Percentiles rank a stretch among this genome's conserved stretches.
Conservation (phyloP, 768 basidiomycete genomes). For the Mycena amicta region DNA sequence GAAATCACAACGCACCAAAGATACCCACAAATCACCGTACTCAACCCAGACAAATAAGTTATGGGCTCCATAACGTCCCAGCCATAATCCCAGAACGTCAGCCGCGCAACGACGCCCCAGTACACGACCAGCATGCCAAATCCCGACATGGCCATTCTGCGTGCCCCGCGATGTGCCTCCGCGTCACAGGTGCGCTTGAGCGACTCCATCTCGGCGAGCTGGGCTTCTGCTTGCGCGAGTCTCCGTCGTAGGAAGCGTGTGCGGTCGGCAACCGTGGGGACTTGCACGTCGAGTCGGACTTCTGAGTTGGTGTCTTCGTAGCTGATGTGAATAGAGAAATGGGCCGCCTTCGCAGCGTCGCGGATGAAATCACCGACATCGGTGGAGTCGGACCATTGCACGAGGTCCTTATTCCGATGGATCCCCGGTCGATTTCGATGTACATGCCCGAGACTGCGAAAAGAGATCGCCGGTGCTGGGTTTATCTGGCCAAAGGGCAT, state of each 20-base stretch:
- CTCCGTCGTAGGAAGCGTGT: slow-evolving; percentile 59
- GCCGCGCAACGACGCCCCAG: slow-evolving; percentile 64
- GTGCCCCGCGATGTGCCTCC: slow-evolving; percentile 58
- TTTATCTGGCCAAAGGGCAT: slow-evolving; percentile 23
- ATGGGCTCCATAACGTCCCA: slow-evolving; percentile 75
- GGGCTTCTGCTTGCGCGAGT: slow-evolving; percentile 43
- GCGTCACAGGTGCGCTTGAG: slow-evolving; percentile 59
- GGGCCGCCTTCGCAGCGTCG: slow-evolving; percentile 55
- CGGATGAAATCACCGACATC: slow-evolving; percentile 69
- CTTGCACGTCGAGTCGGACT: slow-evolving; percentile 48
- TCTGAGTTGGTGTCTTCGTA: slow-evolving; percentile 21
- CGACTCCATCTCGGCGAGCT: slow-evolving; percentile 52
- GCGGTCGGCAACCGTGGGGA: slow-evolving; percentile 65
- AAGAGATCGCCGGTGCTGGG: slow-evolving; percentile 44
- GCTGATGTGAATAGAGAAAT: slow-evolving; percentile 53
- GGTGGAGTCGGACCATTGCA: slow-evolving; percentile 65
- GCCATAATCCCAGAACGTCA: slow-evolving; percentile 65
- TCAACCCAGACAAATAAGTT: slow-evolving; percentile 65
- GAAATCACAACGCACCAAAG: slow-evolving; percentile 43
- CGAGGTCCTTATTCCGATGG: slow-evolving; percentile 20
- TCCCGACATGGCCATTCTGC: slow-evolving; percentile 57
- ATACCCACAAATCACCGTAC: slow-evolving; percentile 63
- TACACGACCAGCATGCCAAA: slow-evolving; percentile 62
- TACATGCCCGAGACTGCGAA: slow-evolving; percentile 35
- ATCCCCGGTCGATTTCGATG: slow-evolving; percentile 31